Percentiles rank a stretch among this genome's conserved stretches.
These are phyloP conservation scores for Phyllachora maydis DNA, from an alignment of 2,329 filamentous ascomycete species.

Conservation along the genomic window DNA sequence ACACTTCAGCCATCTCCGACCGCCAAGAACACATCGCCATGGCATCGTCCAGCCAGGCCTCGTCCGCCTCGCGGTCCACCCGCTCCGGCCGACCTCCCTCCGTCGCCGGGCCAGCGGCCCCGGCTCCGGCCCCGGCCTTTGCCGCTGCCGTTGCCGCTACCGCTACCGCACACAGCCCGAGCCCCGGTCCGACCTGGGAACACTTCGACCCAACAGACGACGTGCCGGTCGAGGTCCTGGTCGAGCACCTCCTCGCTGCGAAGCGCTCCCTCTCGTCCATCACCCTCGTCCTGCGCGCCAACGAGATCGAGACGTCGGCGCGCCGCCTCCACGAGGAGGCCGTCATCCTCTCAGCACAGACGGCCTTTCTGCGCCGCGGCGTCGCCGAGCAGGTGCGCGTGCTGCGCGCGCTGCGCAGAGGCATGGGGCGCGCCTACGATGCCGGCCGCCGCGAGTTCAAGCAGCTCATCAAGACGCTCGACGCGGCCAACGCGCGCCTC, in stretches of 20 bases:
- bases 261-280: slow-evolving; percentile 78
- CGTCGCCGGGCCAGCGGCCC: slow-evolving; percentile 2
- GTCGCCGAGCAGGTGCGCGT: slow-evolving; percentile 34
- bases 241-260: slow-evolving; percentile 66
- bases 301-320: slow-evolving; percentile 63
- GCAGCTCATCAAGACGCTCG: slow-evolving; percentile 40
- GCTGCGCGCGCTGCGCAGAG: slow-evolving; percentile 26
- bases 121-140: too few species aligned
- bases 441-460: slow-evolving; percentile 38
- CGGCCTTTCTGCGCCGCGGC: slow-evolving; percentile 42
- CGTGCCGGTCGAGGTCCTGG: slow-evolving; percentile 51
- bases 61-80: slow-evolving; percentile 1
- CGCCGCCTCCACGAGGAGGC: slow-evolving; percentile 60
- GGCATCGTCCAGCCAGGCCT: slow-evolving; percentile 2
- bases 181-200: slow-evolving; percentile 6
- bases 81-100: not conserved
- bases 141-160: too few species aligned
- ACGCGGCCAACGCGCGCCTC: slow-evolving; percentile 42
- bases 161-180: slow-evolving; percentile 2
- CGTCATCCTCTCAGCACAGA: slow-evolving; percentile 49
- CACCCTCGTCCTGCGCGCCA: slow-evolving; percentile 63
- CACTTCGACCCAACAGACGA: slow-evolving; percentile 16
- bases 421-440: slow-evolving; percentile 33
- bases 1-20: too few species aligned
- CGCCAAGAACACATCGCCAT: too few species aligned